Percentiles rank a stretch among this genome's conserved stretches.
phyloP scores from a whole-genome alignment of 352 stramenopile species.

The Pythium vanterpoolii region DNA sequence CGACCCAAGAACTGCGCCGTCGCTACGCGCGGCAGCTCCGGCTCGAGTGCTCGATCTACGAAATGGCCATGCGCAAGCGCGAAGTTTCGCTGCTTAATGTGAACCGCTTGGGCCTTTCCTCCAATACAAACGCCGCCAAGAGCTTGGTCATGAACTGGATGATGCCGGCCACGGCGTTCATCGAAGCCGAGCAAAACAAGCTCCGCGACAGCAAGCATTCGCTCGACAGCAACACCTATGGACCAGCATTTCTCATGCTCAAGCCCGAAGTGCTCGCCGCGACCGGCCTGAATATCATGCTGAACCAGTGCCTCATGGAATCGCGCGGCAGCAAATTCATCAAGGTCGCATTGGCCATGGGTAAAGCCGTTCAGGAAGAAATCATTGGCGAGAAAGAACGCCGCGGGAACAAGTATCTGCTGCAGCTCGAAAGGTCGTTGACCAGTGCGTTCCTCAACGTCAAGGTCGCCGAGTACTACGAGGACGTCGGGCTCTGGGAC shows the following conservation, averaged over 20 bases:
- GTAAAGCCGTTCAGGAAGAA: slow-evolving; percentile 71
- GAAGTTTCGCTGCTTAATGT: slow-evolving; percentile 46
- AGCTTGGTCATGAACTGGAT: slow-evolving; percentile 66
- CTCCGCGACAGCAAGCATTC: slow-evolving; percentile 50
- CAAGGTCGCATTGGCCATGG: slow-evolving; percentile 70
- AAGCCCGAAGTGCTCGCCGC: slow-evolving; percentile 50
- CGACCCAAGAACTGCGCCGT: slow-evolving; percentile 55
- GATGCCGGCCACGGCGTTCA: slow-evolving; percentile 32
- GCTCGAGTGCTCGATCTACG: slow-evolving; percentile 76
- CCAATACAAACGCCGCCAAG: slow-evolving; percentile 58
- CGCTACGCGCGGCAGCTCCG: slow-evolving; percentile 74
- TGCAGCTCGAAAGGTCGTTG: slow-evolving; percentile 28
- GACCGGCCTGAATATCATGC: slow-evolving; percentile 61
- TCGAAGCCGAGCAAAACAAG: slow-evolving; percentile 49
- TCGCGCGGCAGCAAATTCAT: slow-evolving; percentile 75
- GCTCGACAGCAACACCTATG: slow-evolving; percentile 75
- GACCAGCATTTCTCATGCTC: slow-evolving; percentile 59
- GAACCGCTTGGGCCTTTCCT: slow-evolving; percentile 38
- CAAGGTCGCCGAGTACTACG: slow-evolving; percentile 59
- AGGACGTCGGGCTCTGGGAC: slow-evolving; percentile 83
- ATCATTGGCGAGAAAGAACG: slow-evolving; percentile 64
- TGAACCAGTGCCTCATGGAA: slow-evolving; percentile 71
- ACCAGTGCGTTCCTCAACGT: slow-evolving; percentile 32
- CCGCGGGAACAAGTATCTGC: slow-evolving; percentile 21
- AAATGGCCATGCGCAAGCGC: slow-evolving; percentile 76